Conservation (phyloP, 371 early-diverging fungal species). For the Lichtheimia corymbifera region DNA sequence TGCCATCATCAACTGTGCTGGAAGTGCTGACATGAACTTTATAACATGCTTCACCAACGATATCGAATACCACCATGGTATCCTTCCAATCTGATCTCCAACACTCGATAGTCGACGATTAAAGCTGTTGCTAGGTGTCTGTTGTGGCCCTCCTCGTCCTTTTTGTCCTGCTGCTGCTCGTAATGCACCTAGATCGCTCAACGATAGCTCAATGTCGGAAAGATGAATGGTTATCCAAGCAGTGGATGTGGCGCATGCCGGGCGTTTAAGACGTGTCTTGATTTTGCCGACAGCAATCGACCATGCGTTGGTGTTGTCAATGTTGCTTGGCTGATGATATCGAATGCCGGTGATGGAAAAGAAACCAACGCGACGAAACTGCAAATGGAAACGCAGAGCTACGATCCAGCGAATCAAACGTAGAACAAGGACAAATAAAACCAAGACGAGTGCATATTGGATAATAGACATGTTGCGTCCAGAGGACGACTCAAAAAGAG, state of each 20-base stretch:
- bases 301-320: conserved; percentile 20
- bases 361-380: conserved; percentile 44
- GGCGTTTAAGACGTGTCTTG: conserved; percentile 37
- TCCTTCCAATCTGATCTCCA: conserved; percentile 29
- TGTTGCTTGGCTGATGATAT: conserved; percentile 31
- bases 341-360: conserved; percentile 41
- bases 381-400: conserved; percentile 36
- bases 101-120: conserved; percentile 34
- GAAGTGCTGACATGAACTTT: conserved; percentile 44
- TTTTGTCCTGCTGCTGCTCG: conserved; percentile 6
- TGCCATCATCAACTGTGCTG: conserved; percentile 50
- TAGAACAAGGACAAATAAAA: conserved; percentile 14
- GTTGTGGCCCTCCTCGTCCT: neutral
- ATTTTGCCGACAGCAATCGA: conserved; percentile 43
- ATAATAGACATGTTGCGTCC: neutral
- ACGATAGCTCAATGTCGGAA: conserved; percentile 22
- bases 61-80: conserved; percentile 53
- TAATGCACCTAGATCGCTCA: conserved; percentile 24
- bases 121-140: neutral
- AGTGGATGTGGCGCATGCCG: conserved; percentile 22
- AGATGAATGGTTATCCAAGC: conserved; percentile 42
- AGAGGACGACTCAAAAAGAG: neutral
- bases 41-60: conserved; percentile 44
- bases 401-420: conserved; percentile 25
- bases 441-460: conserved; percentile 22